Conservation (phyloP, 306 rosid species). For the Glycine soja region DNA sequence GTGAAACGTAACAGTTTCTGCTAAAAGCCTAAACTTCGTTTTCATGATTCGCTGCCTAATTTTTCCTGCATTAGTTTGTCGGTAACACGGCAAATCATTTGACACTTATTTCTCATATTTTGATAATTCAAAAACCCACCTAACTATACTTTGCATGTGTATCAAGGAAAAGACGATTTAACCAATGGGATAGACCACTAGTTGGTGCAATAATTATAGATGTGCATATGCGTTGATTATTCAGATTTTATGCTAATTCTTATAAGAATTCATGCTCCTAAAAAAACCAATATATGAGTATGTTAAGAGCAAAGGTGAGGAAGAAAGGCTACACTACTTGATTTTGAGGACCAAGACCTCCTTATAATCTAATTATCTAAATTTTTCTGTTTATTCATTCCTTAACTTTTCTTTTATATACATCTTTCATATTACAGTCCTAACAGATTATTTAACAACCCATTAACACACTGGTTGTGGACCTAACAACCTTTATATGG, state of each 20-base stretch:
- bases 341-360: too few relatives aligned
- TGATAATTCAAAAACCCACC: slow-evolving; percentile 39
- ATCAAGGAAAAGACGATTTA: slow-evolving; percentile 12
- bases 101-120: slow-evolving; percentile 28
- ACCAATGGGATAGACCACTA: not conserved
- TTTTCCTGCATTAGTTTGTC: slow-evolving; percentile 52
- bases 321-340: too few relatives aligned
- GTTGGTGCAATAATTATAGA: slow-evolving; percentile 2
- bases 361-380: too few relatives aligned
- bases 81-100: slow-evolving; percentile 62
- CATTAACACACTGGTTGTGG: too few relatives aligned
- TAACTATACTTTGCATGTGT: slow-evolving; percentile 31
- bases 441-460: too few relatives aligned
- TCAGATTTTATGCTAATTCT: not conserved
- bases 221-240: not conserved
- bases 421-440: too few relatives aligned
- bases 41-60: slow-evolving; percentile 42
- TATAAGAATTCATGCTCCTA: not conserved
- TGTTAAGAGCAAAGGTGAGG: too few relatives aligned
- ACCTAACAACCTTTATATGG: too few relatives aligned
- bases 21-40: slow-evolving; percentile 53
- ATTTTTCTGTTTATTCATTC: too few relatives aligned
- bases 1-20: slow-evolving; percentile 39
- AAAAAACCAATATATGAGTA: not conserved
- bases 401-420: too few relatives aligned